Conservation (phyloP, 495 filamentous ascomycete genomes). For the Podospora pseudocomata region DNA sequence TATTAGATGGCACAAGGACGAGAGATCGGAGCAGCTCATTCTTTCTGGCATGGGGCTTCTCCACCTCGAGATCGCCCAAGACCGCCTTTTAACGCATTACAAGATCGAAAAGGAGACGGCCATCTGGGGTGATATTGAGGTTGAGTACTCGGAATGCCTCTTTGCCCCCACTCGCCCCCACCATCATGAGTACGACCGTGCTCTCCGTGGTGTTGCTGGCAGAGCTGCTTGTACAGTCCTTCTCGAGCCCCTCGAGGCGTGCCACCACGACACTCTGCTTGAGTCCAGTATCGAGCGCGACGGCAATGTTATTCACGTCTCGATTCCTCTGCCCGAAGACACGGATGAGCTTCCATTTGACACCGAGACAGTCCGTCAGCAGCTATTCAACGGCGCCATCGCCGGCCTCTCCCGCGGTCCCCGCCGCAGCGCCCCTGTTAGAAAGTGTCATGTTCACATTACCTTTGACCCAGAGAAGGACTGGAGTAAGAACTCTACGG, state of each 20-base stretch:
- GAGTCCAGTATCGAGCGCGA: constrained; percentile 41
- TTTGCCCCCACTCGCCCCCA: constrained; percentile 50
- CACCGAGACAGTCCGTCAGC: constrained; percentile 54
- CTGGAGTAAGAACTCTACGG: constrained; percentile 54
- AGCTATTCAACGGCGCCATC: constrained; percentile 73
- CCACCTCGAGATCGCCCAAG: constrained; percentile 92
- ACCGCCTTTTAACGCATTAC: constrained; percentile 82
- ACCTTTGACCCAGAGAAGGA: constrained; percentile 62
- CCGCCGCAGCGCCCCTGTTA: constrained; percentile 68
- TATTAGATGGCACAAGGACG: constrained; percentile 76
- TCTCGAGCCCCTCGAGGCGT: constrained; percentile 57
- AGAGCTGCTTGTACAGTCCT: constrained; percentile 70
- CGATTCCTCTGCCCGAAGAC: constrained; percentile 37
- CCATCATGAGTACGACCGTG: constrained; percentile 66
- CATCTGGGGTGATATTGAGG: constrained; percentile 87
- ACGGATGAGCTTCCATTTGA: constrained; percentile 51
- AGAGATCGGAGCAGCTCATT: constrained; percentile 89
- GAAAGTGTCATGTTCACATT: constrained; percentile 63
- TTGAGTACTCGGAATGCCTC: constrained; percentile 85
- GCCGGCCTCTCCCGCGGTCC: constrained; percentile 85
- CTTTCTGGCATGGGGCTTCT: constrained; percentile 96
- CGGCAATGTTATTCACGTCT: constrained; percentile 60
- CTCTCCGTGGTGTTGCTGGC: constrained; percentile 73
- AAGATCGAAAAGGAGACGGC: constrained; percentile 67
- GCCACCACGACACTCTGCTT: constrained; percentile 33